Evolutionary conservation across 805 yeast species (phyloP).

Genomic region (Wickerhamomyces bisporus): DNA sequence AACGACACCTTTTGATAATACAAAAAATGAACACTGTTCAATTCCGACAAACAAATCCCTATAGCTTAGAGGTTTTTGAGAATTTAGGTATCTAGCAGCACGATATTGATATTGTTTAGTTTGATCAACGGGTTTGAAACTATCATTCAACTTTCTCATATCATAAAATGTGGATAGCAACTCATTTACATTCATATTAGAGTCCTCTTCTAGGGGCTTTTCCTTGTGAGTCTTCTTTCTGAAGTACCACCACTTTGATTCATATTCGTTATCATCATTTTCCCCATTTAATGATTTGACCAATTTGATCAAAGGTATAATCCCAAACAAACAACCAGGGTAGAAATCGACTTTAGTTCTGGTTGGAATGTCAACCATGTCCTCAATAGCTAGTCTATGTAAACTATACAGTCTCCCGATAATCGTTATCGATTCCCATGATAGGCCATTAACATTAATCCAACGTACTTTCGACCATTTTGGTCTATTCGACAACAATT

Average conservation of each 20-base stretch:
- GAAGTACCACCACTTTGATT: too few species aligned
- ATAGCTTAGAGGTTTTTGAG: conserved; percentile 39
- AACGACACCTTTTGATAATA: conserved; percentile 40
- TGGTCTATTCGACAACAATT: conserved; percentile 33
- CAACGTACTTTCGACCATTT: conserved; percentile 47
- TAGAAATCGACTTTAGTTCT: conserved; percentile 54
- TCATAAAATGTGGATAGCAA: conserved; percentile 18
- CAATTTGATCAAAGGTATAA: conserved; percentile 47
- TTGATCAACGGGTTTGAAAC: conserved; percentile 18
- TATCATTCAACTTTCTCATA: conserved; percentile 32
- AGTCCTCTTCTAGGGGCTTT: not conserved
- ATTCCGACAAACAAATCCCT: conserved; percentile 42
- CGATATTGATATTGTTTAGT: conserved; percentile 8
- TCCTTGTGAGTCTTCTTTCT: not conserved
- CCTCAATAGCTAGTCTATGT: conserved; percentile 55
- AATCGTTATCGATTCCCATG: conserved; percentile 52
- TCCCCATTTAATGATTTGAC: conserved; percentile 22
- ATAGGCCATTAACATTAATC: conserved; percentile 56
- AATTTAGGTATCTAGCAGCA: conserved; percentile 28
- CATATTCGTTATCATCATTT: not conserved
- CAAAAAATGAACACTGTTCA: conserved; percentile 51
- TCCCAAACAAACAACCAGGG: conserved; percentile 45
- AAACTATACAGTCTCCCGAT: conserved; percentile 40
- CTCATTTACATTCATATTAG: conserved; percentile 11
- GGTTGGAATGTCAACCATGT: conserved; percentile 59